phyloP scores from a whole-genome alignment of 805 yeast species.

The Starmerella vitae region DNA sequence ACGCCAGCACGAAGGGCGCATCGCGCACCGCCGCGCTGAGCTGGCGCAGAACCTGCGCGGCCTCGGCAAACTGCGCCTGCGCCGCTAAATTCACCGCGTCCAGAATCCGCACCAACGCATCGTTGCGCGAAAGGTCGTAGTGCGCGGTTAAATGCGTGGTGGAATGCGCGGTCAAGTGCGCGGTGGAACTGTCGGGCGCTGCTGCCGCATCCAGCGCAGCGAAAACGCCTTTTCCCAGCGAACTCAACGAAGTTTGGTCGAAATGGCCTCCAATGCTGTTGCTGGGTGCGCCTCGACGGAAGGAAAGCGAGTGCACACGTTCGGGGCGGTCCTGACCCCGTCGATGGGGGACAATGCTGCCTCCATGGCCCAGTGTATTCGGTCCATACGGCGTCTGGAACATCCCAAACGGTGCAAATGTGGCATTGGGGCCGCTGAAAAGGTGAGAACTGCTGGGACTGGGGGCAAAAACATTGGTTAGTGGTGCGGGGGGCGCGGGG shows the following conservation, averaged over 20 bases:
- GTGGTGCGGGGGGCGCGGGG: not conserved
- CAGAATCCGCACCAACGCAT: conserved; percentile 7
- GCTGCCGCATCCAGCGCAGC: not conserved
- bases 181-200: not conserved
- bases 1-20: conserved; percentile 77
- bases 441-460: not conserved
- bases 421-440: too few species aligned
- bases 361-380: not conserved
- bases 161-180: not conserved
- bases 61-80: conserved; percentile 63
- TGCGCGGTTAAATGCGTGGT: not conserved
- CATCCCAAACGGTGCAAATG: not conserved
- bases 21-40: conserved; percentile 50
- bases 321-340: not conserved
- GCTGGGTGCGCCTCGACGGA: conserved; percentile 1
- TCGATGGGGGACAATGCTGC: not conserved
- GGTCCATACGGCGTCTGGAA: not conserved
- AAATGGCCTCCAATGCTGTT: not conserved
- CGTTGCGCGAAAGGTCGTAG: not conserved
- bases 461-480: not conserved
- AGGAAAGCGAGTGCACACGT: conserved; percentile 3
- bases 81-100: conserved; percentile 11
- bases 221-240: conserved; percentile 12
- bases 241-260: conserved; percentile 15
- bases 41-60: conserved; percentile 52